Evolutionary conservation across 2,329 filamentous ascomycete species (phyloP).

Genomic region (Parascedosporium putredinis): DNA sequence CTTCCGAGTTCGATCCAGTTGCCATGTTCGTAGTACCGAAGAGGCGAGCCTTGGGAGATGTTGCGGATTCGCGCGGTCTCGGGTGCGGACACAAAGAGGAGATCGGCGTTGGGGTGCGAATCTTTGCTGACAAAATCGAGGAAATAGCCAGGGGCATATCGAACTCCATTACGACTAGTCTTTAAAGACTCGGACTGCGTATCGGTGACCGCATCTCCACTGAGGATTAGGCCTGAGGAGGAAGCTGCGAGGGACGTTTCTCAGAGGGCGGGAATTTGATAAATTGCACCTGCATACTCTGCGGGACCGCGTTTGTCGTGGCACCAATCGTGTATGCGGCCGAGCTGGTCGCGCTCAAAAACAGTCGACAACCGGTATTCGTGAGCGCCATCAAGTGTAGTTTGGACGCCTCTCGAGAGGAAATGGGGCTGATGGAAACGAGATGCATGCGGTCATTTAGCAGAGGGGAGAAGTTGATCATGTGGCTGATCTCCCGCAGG

Average conservation of each 20-base stretch:
- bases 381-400: constrained; percentile 86
- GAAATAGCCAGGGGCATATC: constrained; percentile 83
- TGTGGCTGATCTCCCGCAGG: constrained; percentile 70
- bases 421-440: constrained; percentile 77
- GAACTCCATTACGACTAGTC: constrained; percentile 39
- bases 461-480: constrained; percentile 64
- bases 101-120: constrained; percentile 48
- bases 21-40: constrained; percentile 66
- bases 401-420: constrained; percentile 66
- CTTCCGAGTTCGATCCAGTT: constrained; percentile 69
- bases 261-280: constrained; percentile 76
- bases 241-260: constrained; percentile 13
- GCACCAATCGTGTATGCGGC: constrained; percentile 54
- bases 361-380: constrained; percentile 81
- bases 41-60: constrained; percentile 38
- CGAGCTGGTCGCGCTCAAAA: constrained; percentile 79
- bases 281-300: constrained; percentile 95
- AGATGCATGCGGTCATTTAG: constrained; percentile 62
- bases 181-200: constrained; percentile 37
- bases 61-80: constrained; percentile 77
- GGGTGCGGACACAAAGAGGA: constrained; percentile 74
- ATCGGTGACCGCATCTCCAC: constrained; percentile 32
- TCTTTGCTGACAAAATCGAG: constrained; percentile 67
- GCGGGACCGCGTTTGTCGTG: constrained; percentile 57
- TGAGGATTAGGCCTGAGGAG: constrained; percentile 20